Evolutionary conservation across 345 rosid species (phyloP), one percentile per base, ranked within the genome.

Genomic region (Eucalyptus marginata): DNA sequence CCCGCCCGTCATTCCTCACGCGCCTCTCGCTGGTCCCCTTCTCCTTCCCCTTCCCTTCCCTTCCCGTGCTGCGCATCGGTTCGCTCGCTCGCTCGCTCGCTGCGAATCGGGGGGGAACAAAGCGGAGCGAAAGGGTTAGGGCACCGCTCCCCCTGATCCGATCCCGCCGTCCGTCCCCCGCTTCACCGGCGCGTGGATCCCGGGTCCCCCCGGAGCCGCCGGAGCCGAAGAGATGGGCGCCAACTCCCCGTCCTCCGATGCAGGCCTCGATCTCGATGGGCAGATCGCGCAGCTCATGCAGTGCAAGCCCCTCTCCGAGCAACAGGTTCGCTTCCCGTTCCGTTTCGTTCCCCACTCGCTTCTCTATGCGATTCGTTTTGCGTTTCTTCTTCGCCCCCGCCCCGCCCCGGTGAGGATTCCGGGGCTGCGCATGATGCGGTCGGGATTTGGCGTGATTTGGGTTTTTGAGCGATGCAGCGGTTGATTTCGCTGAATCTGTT

Each of bases 261-360:
- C 97, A 80, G 92, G 92, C 54, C 87, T 90, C 92, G 97, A 95
- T 90, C 95, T 96, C 54, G 96, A 96, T 89, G 97, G 95, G 88
- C 98, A 96, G 96, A 95, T 96, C 96, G 91, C 95, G 80, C 97
- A 96, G 95, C 98, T 96, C 88, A 96, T 94, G 96, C 98, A 96
- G 95, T 96, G 98, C 96, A 96, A 95, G 93, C 98, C 98, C 9
- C 96, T 96, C 62, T 96, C 98, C 15, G 98, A 96, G 92, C 96
- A 92, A 66, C 96, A 96, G 98, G 98, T 96, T 83, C 29, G 18
- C 7, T 46, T 80, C n/a, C 52, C 46, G 6, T 49, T 43, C 80
- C 36, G 33, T 29, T 13, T 27, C 7, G 31, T 27, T 29, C 68
- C 68, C 68, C 16, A 24, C 33, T 27, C 27, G 83, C 47, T 76